Conservation (phyloP, 306 rosid species). For the Malus sieversii region DNA sequence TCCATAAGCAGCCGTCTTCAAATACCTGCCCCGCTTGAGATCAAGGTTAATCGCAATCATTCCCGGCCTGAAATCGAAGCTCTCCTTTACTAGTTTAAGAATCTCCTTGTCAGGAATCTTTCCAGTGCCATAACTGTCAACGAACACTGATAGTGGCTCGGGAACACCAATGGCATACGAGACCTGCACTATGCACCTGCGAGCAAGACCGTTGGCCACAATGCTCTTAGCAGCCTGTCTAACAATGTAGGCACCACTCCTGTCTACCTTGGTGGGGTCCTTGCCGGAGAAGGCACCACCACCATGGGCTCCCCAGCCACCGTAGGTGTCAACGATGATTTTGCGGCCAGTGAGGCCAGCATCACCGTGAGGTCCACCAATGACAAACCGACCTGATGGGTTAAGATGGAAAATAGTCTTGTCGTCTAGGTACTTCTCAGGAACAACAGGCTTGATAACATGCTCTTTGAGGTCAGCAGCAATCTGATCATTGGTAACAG, state of each 20-base stretch:
- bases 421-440: conserved; percentile 57
- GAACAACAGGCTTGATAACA: conserved; percentile 53
- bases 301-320: conserved; percentile 78
- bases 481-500: conserved; percentile 55
- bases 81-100: conserved; percentile 49
- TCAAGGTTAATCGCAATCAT: conserved; percentile 51
- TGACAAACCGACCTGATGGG: conserved; percentile 61
- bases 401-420: conserved; percentile 61
- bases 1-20: conserved; percentile 66
- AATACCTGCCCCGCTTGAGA: conserved; percentile 59
- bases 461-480: conserved; percentile 58
- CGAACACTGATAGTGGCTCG: conserved; percentile 53
- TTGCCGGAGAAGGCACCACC: conserved; percentile 68
- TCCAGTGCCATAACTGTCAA: conserved; percentile 47
- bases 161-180: conserved; percentile 65
- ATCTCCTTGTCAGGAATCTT: conserved; percentile 61
- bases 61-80: conserved; percentile 62
- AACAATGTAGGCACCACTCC: conserved; percentile 60
- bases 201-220: conserved; percentile 54
- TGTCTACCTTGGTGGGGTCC: conserved; percentile 61
- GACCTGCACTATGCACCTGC: conserved; percentile 59
- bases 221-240: conserved; percentile 69
- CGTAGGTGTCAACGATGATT: conserved; percentile 55
- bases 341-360: conserved; percentile 62
- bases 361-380: conserved; percentile 68